Percentiles rank a stretch among this genome's conserved stretches.
These are phyloP conservation scores for Metroxylon sagu DNA, from an alignment of 176 grass and related monocot genomes.

Conservation along the genomic window DNA sequence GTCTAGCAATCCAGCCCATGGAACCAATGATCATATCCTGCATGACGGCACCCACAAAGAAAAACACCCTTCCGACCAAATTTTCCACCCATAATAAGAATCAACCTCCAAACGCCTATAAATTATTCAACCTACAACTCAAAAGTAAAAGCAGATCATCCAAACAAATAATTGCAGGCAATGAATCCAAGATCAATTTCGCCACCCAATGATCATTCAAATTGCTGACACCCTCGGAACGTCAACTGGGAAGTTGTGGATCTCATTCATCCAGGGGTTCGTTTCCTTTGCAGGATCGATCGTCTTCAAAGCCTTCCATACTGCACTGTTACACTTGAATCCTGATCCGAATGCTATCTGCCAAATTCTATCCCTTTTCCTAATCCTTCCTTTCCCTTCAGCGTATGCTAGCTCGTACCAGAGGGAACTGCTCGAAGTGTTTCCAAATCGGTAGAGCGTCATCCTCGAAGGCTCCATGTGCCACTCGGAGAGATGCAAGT, in stretches of 20 bases:
- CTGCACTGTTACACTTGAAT: constrained; percentile 15
- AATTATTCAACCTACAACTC: too few species aligned
- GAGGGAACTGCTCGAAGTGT: constrained; percentile 2
- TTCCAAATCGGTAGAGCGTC: constrained; percentile 2
- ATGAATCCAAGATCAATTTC: too few species aligned
- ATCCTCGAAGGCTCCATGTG: constrained; percentile 10
- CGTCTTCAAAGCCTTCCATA: constrained; percentile 4
- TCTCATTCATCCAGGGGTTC: constrained; percentile 18
- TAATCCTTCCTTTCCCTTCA: constrained; percentile 1
- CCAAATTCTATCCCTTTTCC: constrained; percentile 9
- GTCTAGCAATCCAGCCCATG: too few species aligned
- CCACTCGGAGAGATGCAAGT: neutral
- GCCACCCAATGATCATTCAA: neutral
- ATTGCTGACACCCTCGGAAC: neutral
- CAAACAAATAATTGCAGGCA: too few species aligned
- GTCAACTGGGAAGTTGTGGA: neutral
- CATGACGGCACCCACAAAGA: too few species aligned
- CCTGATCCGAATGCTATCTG: constrained; percentile 15
- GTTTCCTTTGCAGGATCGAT: constrained; percentile 8
- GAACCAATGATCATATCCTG: too few species aligned
- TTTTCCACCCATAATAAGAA: too few species aligned
- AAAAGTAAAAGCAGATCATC: too few species aligned
- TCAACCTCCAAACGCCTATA: too few species aligned
- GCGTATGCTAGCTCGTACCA: constrained; percentile 3
- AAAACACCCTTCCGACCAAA: too few species aligned